Percentiles rank a stretch among this genome's conserved stretches.
Evolutionary conservation across 352 stramenopile genomes (phyloP).

Genomic region (Phytophthora palmivora): DNA sequence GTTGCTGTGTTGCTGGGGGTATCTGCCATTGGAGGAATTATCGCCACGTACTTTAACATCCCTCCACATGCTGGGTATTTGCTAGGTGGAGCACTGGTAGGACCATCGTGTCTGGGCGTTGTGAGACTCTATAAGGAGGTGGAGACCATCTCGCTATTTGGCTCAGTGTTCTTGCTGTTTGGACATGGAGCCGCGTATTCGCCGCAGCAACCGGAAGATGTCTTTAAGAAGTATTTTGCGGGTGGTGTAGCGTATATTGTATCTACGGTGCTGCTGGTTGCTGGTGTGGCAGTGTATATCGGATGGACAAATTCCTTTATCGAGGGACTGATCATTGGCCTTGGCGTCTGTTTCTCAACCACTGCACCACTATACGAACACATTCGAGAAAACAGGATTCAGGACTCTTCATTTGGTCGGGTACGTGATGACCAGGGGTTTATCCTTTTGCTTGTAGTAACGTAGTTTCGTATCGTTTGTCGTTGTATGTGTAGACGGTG

Average conservation of each 20-base stretch:
- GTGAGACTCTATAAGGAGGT: constrained; percentile 92
- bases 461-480: constrained; percentile 1
- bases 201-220: constrained; percentile 65
- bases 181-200: constrained; percentile 84
- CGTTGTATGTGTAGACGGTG: constrained; percentile 57
- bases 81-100: constrained; percentile 89
- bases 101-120: constrained; percentile 87
- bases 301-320: constrained; percentile 81
- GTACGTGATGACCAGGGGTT: constrained; percentile 39
- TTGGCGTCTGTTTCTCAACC: constrained; percentile 84
- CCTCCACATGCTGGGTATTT: constrained; percentile 93
- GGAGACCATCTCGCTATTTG: constrained; percentile 94
- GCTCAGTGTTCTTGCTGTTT: constrained; percentile 94
- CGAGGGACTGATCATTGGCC: constrained; percentile 79
- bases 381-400: constrained; percentile 81
- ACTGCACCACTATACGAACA: constrained; percentile 86
- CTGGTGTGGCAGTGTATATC: constrained; percentile 73
- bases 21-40: constrained; percentile 90
- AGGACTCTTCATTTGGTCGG: constrained; percentile 80
- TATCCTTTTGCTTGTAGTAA: neutral
- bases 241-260: constrained; percentile 79
- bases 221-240: constrained; percentile 80
- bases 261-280: constrained; percentile 74
- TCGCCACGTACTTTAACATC: constrained; percentile 88
- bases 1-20: constrained; percentile 83